These are phyloP conservation scores for Coffea canephora DNA, from an alignment of 257 asterid species.

Conservation along the genomic window DNA sequence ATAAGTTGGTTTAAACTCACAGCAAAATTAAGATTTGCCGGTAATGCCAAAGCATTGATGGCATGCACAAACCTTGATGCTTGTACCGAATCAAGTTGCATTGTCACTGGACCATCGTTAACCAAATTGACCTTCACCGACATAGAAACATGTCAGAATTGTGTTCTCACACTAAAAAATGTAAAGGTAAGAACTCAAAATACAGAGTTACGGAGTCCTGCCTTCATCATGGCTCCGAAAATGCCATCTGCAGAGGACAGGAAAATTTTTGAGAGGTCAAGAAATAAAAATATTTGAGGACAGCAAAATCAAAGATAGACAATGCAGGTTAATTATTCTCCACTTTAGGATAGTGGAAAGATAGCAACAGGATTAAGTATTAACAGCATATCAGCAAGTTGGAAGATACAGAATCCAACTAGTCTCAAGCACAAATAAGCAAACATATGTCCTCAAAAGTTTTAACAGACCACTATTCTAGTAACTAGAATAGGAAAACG, in stretches of 20 bases:
- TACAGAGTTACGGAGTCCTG: slow-evolving; percentile 32
- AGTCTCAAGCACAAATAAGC: neutral
- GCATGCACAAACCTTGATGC: slow-evolving; percentile 46
- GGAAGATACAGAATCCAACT: neutral
- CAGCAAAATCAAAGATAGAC: neutral
- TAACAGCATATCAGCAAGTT: neutral
- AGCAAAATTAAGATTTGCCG: too few species aligned
- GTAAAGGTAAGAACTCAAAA: slow-evolving; percentile 3
- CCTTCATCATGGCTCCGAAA: slow-evolving; percentile 94
- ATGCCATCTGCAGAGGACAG: slow-evolving; percentile 60
- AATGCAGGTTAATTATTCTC: neutral
- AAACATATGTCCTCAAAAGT: neutral
- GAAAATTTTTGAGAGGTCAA: neutral
- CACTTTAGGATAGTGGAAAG: neutral
- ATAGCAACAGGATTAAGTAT: too few species aligned
- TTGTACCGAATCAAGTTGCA: slow-evolving; percentile 86
- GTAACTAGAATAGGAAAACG: neutral
- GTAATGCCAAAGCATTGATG: neutral
- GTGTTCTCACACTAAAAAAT: neutral
- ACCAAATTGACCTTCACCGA: slow-evolving; percentile 69
- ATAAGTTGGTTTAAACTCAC: neutral
- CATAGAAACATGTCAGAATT: slow-evolving; percentile 8
- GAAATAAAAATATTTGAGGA: neutral
- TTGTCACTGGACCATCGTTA: slow-evolving; percentile 91
- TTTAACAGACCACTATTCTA: neutral